A percentile compares a stretch with the other conserved stretches of the same genome.
These are phyloP conservation scores for Trichoderma koningii DNA, from an alignment of 2,329 filamentous ascomycete genomes.

Conservation along the genomic window DNA sequence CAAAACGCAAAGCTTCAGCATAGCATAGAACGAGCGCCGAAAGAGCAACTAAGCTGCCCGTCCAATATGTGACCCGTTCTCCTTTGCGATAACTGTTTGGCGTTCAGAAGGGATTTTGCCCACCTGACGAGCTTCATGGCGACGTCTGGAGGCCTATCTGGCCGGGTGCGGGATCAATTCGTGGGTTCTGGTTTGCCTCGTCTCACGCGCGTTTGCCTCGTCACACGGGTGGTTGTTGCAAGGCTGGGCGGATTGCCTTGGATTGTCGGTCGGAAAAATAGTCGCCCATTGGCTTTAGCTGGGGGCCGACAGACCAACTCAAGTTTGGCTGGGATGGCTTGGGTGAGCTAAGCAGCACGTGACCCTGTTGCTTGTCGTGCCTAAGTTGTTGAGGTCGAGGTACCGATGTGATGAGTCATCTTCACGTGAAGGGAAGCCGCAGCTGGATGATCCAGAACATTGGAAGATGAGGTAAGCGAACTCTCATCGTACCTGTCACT, in stretches of 20 bases:
- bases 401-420: not conserved
- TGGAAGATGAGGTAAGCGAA: not conserved
- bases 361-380: not conserved
- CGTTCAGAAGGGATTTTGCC: constrained; percentile 41
- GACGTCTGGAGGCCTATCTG: constrained; percentile 35
- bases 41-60: not conserved
- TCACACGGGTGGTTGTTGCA: constrained; percentile 23
- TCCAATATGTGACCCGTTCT: not conserved
- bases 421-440: not conserved
- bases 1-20: not conserved
- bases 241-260: constrained; percentile 30
- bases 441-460: too few relatives aligned
- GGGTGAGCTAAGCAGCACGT: constrained; percentile 10
- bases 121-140: constrained; percentile 98
- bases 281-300: constrained; percentile 22
- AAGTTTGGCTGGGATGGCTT: not conserved
- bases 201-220: constrained; percentile 24
- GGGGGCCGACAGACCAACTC: not conserved
- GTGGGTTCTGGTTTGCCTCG: constrained; percentile 20
- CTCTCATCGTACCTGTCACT: not conserved
- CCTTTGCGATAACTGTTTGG: not conserved
- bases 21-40: not conserved
- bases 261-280: constrained; percentile 41
- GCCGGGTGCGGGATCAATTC: constrained; percentile 24
- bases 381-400: not conserved